Base-by-base conservation (phyloP, 495 filamentous ascomycete genomes). In the Pseudomonodictys pantanalensis region DNA sequence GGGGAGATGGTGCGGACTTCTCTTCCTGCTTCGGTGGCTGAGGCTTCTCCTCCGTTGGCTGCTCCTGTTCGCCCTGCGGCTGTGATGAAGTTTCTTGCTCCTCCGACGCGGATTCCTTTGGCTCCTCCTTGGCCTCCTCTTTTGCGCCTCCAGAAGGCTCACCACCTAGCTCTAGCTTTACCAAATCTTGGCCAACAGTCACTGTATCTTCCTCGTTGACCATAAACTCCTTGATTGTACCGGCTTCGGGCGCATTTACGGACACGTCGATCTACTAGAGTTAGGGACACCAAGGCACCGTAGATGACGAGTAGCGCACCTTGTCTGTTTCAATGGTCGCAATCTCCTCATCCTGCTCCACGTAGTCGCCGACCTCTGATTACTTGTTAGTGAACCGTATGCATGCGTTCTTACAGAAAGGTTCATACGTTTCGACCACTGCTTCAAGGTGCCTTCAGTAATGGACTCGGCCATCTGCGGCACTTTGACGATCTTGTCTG, bases 281-380 rank as follows among this genome's bases (percentile, higher is more conserved):
- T 55, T 20, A 58, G 54, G 12, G 15, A 9, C 18, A 18, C 3
- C n/a, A 24, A 12, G 1, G 5, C 10, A 48, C 24, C 25, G 8
- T 12, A 2, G 2, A 15, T 49, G 66, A 28, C n/a, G 58, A 24
- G n/a, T 17, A 32, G 3, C 73, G 60, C 79, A 91, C 92, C 88
- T 99, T 99, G 80, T 99, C 95, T n/a, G 93, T 99, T 75, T 99
- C 93, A 70, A 99, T 99, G 30, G 95, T 96, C 26, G 93, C 95
- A 70, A 99, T 93, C 72, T 97, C 95, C 74, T 99, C 95, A 69
- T 97, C 95, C 69, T 86, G 86, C 77, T 93, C 89, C 15, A 99
- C 91, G 66, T 82, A 93, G 76, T 99, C 95, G 54, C 93, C 93
- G 71, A 96, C 79, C 76, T 95, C 84, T 85, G 22, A 45, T 6